Percentiles rank a stretch among this genome's conserved stretches.
phyloP scores from a whole-genome alignment of 371 early-diverging fungal genomes.

The Encephalitozoon romaleae region DNA sequence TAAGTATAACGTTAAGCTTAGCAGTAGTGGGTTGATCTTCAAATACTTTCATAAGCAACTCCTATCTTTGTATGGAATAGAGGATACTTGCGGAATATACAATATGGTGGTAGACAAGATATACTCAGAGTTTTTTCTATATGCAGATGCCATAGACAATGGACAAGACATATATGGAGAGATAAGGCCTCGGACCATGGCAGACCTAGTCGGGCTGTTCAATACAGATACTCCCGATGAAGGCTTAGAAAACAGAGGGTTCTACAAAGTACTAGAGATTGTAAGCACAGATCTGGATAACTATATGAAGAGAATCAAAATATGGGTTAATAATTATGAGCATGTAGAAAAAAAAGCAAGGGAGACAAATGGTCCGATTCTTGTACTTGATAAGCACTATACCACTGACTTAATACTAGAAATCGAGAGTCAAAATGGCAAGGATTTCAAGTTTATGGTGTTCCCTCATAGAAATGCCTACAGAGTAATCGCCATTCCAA shows the following conservation, averaged over 20 bases:
- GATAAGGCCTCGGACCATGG: constrained; percentile 44
- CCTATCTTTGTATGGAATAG: neutral
- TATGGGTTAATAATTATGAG: constrained; percentile 12
- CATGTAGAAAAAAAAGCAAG: constrained; percentile 5
- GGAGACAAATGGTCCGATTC: constrained; percentile 13
- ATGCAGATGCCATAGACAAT: constrained; percentile 59
- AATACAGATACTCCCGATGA: neutral
- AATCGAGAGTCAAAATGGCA: constrained; percentile 22
- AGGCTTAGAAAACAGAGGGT: constrained; percentile 24
- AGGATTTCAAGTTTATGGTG: constrained; percentile 43
- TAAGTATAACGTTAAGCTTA: constrained; percentile 70
- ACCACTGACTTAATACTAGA: constrained; percentile 19
- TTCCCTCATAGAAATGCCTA: constrained; percentile 10
- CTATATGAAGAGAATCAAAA: constrained; percentile 19
- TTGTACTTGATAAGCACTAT: constrained; percentile 13
- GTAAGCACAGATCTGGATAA: constrained; percentile 48
- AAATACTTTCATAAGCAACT: constrained; percentile 63
- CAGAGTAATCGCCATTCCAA: constrained; percentile 66
- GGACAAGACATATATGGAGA: constrained; percentile 45
- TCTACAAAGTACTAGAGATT: constrained; percentile 40
- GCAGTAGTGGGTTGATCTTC: constrained; percentile 78
- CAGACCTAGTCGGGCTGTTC: constrained; percentile 14
- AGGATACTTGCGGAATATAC: neutral
- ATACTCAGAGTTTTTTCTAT: constrained; percentile 50
- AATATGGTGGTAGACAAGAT: constrained; percentile 38